A percentile compares a stretch with the other conserved stretches of the same genome.
Conservation (phyloP, 139 green algal genomes). For the Eudorina sp. region DNA sequence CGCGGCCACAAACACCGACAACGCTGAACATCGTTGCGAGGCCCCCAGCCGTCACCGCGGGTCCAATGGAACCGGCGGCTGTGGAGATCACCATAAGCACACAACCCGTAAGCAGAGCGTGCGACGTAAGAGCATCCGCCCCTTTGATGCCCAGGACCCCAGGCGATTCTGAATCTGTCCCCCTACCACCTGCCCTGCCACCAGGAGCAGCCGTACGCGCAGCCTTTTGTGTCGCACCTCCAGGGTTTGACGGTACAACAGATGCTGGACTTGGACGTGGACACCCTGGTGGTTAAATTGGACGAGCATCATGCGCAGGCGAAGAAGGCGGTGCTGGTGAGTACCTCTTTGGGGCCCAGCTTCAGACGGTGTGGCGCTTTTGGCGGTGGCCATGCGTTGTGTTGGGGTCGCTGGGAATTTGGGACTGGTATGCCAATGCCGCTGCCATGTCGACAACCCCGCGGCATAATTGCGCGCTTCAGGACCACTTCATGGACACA, state of each 20-base stretch:
- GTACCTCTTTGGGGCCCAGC: too few species aligned
- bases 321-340: constrained; percentile 41
- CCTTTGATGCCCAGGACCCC: too few species aligned
- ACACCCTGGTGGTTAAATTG: constrained; percentile 55
- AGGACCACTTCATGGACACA: constrained; percentile 64
- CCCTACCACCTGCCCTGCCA: too few species aligned
- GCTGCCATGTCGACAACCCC: too few species aligned
- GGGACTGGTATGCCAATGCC: too few species aligned
- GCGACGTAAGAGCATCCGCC: too few species aligned
- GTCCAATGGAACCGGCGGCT: background rate
- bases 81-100: constrained; percentile 44
- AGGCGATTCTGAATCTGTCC: too few species aligned
- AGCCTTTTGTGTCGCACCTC: constrained; percentile 29
- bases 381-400: too few species aligned
- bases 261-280: constrained; percentile 61
- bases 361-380: too few species aligned
- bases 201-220: background rate
- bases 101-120: background rate
- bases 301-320: constrained; percentile 57
- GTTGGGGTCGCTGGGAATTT: too few species aligned
- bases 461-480: too few species aligned
- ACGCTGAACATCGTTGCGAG: background rate
- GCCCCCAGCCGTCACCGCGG: background rate
- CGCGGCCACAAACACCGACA: background rate
- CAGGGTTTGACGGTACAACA: constrained; percentile 57